Conservation (phyloP, 164 flowering plant genomes). For the Stephania yunnanensis region DNA sequence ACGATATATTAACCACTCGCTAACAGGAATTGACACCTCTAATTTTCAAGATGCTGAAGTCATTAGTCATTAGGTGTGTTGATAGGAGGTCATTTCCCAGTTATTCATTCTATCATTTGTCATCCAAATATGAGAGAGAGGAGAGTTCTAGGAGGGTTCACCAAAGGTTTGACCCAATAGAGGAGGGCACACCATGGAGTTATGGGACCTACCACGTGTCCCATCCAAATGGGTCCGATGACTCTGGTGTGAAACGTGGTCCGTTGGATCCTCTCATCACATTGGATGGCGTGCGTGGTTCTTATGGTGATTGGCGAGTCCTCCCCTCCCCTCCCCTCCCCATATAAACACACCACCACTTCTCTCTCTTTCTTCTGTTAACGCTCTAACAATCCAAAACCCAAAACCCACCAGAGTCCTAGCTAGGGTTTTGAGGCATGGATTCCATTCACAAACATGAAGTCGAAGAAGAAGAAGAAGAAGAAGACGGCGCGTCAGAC, state of each 20-base stretch:
- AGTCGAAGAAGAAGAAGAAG: slow-evolving; percentile 24
- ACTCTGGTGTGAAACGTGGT: neutral
- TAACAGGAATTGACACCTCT: too few relatives aligned
- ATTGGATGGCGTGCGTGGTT: neutral
- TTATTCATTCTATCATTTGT: too few relatives aligned
- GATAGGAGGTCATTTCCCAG: too few relatives aligned
- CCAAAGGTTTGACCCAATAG: slow-evolving; percentile 16
- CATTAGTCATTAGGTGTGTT: too few relatives aligned
- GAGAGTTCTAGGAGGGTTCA: slow-evolving; percentile 3
- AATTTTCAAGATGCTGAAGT: too few relatives aligned
- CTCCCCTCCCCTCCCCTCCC: too few relatives aligned
- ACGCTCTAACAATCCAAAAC: neutral
- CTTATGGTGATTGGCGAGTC: neutral
- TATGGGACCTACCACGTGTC: slow-evolving; percentile 17
- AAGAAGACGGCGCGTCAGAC: neutral
- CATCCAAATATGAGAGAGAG: neutral
- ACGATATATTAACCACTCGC: too few relatives aligned
- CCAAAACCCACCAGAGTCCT: neutral
- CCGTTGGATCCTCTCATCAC: slow-evolving; percentile 6
- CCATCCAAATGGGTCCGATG: neutral
- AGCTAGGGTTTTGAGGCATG: slow-evolving; percentile 14
- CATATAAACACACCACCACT: neutral
- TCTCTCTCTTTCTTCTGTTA: neutral
- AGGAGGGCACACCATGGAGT: neutral
- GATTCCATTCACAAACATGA: slow-evolving; percentile 27